A percentile compares a stretch with the other conserved stretches of the same genome.
Conservation (phyloP, 2,329 filamentous ascomycete genomes). For the Diaporthe australafricana region DNA sequence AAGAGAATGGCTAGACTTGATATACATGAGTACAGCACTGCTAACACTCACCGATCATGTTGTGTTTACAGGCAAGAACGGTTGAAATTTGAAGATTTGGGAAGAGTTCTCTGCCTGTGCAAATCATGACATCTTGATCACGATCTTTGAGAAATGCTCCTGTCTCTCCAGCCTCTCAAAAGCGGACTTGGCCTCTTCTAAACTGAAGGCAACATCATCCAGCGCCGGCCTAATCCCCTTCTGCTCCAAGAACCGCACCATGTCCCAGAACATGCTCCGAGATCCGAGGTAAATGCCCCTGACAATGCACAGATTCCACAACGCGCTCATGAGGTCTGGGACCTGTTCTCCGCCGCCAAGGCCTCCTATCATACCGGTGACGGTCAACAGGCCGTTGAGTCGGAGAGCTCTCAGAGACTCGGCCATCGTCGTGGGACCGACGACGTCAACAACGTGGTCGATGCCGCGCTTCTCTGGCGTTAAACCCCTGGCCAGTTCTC, state of each 20-base stretch:
- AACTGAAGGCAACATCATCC: constrained; percentile 46
- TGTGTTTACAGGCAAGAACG: no score
- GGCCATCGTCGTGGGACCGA: constrained; percentile 69
- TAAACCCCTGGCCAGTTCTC: constrained; percentile 64
- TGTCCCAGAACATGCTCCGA: constrained; percentile 44
- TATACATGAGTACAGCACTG: no score
- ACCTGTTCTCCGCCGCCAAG: constrained; percentile 41
- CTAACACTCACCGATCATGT: no score
- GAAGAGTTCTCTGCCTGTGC: constrained; percentile 33
- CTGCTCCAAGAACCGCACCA: constrained; percentile 48
- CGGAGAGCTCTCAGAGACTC: constrained; percentile 65
- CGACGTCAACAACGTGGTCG: constrained; percentile 75
- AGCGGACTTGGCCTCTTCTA: constrained; percentile 47
- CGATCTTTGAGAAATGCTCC: constrained; percentile 52
- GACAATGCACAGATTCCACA: constrained; percentile 44
- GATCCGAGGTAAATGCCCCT: constrained; percentile 46
- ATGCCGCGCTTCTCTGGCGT: constrained; percentile 62
- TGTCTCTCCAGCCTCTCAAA: constrained; percentile 47
- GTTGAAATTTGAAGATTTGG: no score
- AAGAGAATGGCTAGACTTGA: no score
- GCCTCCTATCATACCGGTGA: constrained; percentile 47
- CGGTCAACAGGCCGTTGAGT: constrained; percentile 47
- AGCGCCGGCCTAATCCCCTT: constrained; percentile 46
- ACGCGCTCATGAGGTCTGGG: constrained; percentile 42
- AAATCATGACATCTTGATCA: constrained; percentile 43